A percentile compares a stretch with the other conserved stretches of the same genome.
Conservation (phyloP, 106 monocot species). For the Acanthochlamys bracteata region DNA sequence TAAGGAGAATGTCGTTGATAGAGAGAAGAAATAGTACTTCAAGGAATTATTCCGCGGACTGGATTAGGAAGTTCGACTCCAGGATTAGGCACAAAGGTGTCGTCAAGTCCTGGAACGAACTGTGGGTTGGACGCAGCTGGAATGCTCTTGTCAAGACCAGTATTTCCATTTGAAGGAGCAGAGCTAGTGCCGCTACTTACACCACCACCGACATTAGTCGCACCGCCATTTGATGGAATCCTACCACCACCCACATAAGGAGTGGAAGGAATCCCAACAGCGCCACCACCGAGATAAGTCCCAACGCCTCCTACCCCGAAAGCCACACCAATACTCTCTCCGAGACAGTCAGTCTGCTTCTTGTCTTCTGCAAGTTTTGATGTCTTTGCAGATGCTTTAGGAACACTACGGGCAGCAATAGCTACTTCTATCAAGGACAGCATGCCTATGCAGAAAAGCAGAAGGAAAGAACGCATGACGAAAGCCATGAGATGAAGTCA, state of each 20-base stretch:
- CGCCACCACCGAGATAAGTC: constrained; percentile 1
- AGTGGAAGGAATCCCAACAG: neutral
- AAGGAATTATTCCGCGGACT: neutral
- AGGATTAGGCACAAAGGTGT: constrained; percentile 27
- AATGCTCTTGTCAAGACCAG: constrained; percentile 20
- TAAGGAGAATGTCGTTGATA: neutral
- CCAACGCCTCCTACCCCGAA: neutral
- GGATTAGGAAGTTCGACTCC: constrained; percentile 34
- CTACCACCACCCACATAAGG: constrained; percentile 10
- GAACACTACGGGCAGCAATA: neutral
- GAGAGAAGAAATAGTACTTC: neutral
- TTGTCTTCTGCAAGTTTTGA: constrained; percentile 2
- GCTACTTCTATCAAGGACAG: neutral
- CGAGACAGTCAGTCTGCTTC: constrained; percentile 16
- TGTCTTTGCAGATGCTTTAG: neutral
- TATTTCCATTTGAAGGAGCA: neutral
- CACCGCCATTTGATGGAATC: neutral
- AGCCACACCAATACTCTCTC: constrained; percentile 14
- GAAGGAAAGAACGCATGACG: neutral
- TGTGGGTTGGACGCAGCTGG: constrained; percentile 20
- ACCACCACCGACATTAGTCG: neutral
- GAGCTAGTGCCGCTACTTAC: constrained; percentile 5
- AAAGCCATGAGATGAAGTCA: neutral
- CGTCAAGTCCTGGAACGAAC: constrained; percentile 26
- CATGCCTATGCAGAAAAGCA: neutral